Base-by-base conservation (phyloP, 148 eudicot species). In the Simmondsia chinensis region DNA sequence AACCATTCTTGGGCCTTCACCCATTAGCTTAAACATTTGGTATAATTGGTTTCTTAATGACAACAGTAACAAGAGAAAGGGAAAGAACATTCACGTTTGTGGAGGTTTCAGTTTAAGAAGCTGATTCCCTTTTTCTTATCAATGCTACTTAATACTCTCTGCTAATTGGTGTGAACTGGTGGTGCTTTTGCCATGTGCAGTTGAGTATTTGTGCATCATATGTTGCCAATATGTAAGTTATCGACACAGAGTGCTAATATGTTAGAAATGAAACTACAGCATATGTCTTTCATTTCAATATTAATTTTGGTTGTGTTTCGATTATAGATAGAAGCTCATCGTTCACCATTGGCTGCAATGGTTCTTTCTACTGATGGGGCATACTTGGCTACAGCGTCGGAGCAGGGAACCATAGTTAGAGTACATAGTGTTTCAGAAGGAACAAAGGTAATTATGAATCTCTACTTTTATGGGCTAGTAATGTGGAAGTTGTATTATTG, bases 361-460 rank as follows among this genome's bases (percentile, higher is more conserved):
- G 70, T 60, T 44, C 71, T 89, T 59, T 85, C 97, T 33, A 70
- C 82, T 23, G 76, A 79, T 52, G 95, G 95, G 37, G 71, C 69
- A 74, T 76, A 82, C 70, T 64, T 89, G 50, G 88, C 94, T 22
- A 85, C 95, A 40, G 95, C 91, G 64, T 89, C 97, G 51, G 97
- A 85, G 62, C 88, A 89, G 54, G 97, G 97, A 53, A 89, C 97
- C 52, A 76, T 84, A 49, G 65, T 85, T 63, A 70, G 97, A 72
- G 79, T 85, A 47, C 87, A 89, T 67, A 64, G 61, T 20, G 51
- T 89, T 48, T 74, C 94, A 42, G 93, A 89, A 9, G 93, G 94
- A 32, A 73, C 83, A 47, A 83, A 82, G 88, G 96, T 87, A 74
- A 54, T 23, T 49, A 11, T 38, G 35, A 22, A 30, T 30, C 20